phyloP scores from a whole-genome alignment of 441 rosid species.

The Metrosideros polymorpha region DNA sequence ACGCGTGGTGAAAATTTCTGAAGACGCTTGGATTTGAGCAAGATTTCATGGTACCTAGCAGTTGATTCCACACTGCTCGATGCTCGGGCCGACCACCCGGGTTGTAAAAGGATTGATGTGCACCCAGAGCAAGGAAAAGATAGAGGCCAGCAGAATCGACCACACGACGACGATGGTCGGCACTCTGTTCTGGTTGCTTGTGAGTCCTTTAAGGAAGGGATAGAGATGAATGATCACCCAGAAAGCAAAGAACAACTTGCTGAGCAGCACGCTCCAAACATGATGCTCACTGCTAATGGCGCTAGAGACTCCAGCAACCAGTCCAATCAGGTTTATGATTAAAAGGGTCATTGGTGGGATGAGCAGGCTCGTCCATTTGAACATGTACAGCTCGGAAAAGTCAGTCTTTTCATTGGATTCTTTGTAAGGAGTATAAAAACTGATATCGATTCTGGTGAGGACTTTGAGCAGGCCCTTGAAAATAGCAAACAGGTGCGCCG shows the following conservation, averaged over 20 bases:
- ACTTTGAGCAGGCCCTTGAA: constrained; percentile 6
- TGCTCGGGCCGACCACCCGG: constrained; percentile 4
- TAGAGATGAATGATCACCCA: constrained; percentile 17
- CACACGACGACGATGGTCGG: constrained; percentile 8
- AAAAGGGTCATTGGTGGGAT: constrained; percentile 15
- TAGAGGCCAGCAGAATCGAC: constrained; percentile 11
- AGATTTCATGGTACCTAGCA: not conserved
- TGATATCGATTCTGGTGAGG: not conserved
- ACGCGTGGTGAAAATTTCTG: not conserved
- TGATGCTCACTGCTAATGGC: constrained; percentile 5
- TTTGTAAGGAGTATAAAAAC: not conserved
- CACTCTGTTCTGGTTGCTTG: constrained; percentile 1
- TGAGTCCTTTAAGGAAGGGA: constrained; percentile 9
- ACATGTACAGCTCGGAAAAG: not conserved
- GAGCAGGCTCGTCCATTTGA: constrained; percentile 15
- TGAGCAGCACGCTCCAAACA: constrained; percentile 7
- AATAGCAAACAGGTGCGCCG: constrained; percentile 4
- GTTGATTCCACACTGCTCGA: constrained; percentile 7
- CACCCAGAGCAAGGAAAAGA: constrained; percentile 14
- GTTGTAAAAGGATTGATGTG: constrained; percentile 8
- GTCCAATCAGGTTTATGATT: constrained; percentile 6
- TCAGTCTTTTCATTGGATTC: not conserved
- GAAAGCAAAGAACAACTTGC: constrained; percentile 13
- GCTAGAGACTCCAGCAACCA: constrained; percentile 1
- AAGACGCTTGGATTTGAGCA: not conserved